Conservation (phyloP, 805 yeast genomes). For the Metschnikowia lunata region DNA sequence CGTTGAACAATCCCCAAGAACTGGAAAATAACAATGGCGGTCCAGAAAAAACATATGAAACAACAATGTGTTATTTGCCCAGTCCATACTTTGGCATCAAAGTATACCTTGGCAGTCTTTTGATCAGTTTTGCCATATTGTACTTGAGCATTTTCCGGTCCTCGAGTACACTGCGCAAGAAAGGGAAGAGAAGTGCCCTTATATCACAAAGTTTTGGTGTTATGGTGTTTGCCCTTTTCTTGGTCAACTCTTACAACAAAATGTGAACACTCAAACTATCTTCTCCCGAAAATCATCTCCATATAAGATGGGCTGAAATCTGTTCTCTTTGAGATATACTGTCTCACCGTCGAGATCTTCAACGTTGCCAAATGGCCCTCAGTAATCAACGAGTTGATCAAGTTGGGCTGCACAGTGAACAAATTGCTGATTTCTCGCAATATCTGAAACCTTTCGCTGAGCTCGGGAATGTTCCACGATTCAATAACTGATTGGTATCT, state of each 20-base stretch:
- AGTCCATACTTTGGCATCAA: slow-evolving; percentile 39
- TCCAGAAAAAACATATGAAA: slow-evolving; percentile 17
- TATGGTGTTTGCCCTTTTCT: neutral
- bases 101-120: slow-evolving; percentile 12
- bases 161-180: neutral
- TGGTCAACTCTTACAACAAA: slow-evolving; percentile 6
- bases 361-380: slow-evolving; percentile 74
- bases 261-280: slow-evolving; percentile 13
- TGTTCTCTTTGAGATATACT: slow-evolving; percentile 62
- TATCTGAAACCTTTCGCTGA: slow-evolving; percentile 61
- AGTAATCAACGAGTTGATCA: slow-evolving; percentile 69
- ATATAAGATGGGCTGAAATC: slow-evolving; percentile 59
- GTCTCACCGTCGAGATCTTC: slow-evolving; percentile 57
- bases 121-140: slow-evolving; percentile 12
- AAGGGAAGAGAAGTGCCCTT: neutral
- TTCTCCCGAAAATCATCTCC: slow-evolving; percentile 41
- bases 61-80: slow-evolving; percentile 55
- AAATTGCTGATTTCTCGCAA: slow-evolving; percentile 79
- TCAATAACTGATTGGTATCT: slow-evolving; percentile 67
- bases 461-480: slow-evolving; percentile 58
- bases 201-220: neutral
- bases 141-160: slow-evolving; percentile 2
- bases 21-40: neutral
- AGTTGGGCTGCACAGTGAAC: slow-evolving; percentile 79
- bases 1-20: slow-evolving; percentile 50